Percentiles rank a stretch among this genome's conserved stretches.
Evolutionary conservation across 2,329 filamentous ascomycete species (phyloP).

Genomic region (Alternaria sp.): DNA sequence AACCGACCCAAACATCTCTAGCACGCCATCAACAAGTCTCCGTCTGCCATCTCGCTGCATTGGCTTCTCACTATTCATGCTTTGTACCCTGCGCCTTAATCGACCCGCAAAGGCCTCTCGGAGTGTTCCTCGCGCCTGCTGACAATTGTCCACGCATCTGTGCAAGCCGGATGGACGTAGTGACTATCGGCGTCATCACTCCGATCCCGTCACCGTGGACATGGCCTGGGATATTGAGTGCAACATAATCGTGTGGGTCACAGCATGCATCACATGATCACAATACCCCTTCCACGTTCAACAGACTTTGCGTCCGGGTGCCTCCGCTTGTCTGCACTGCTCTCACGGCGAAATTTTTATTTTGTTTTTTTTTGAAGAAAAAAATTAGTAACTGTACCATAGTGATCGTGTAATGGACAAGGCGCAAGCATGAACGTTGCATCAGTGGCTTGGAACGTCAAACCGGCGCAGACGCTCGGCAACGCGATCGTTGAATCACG

Average conservation of each 20-base stretch:
- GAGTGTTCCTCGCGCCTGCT: slow-evolving; percentile 1
- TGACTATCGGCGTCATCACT: slow-evolving; percentile 13
- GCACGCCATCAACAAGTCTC: slow-evolving; percentile 35
- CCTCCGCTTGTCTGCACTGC: slow-evolving; percentile 25
- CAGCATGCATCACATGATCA: slow-evolving; percentile 36
- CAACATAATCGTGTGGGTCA: slow-evolving; percentile 22
- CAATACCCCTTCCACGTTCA: slow-evolving; percentile 20
- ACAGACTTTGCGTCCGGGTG: slow-evolving; percentile 16
- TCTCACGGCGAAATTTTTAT: slow-evolving; percentile 8
- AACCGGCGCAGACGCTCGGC: slow-evolving; percentile 32
- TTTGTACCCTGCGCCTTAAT: slow-evolving; percentile 2
- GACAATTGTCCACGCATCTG: slow-evolving; percentile 1
- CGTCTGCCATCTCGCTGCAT: slow-evolving; percentile 26
- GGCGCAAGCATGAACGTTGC: slow-evolving; percentile 14
- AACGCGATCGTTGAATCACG: slow-evolving; percentile 14
- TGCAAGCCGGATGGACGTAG: not conserved
- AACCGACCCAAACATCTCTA: slow-evolving; percentile 25
- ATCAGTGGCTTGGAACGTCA: slow-evolving; percentile 44
- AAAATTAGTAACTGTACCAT: slow-evolving; percentile 20
- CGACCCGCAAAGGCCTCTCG: not conserved
- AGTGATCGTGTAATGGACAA: slow-evolving; percentile 14
- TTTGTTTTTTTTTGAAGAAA: too few species aligned
- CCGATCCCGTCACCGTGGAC: slow-evolving; percentile 12
- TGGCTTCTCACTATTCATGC: not conserved
- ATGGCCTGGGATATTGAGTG: slow-evolving; percentile 18